Base-by-base conservation (phyloP, 352 stramenopile genomes). In the Pythium utonaiense region DNA sequence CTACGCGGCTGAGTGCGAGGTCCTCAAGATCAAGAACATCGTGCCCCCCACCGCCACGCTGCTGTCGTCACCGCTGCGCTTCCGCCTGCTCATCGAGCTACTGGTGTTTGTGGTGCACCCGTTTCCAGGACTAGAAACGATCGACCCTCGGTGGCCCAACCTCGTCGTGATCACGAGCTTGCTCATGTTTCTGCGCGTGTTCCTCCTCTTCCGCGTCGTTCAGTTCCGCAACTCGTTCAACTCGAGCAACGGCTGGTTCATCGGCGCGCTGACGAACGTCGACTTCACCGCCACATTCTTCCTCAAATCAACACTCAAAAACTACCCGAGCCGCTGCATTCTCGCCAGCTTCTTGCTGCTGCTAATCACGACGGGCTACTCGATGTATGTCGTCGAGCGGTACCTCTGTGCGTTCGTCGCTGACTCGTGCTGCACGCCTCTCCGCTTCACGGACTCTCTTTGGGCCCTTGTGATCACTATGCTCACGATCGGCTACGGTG, bases 21-120 rank as follows among this genome's bases (percentile, higher is more conserved):
- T 89, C 38, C 82, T 89, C 70, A 92, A 89, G 69, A 75, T 89
- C 62, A 90, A 89, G 55, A 91, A 91, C 58, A 86, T 91, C 48
- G 71, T 89, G 61, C 78, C 82, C 7, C 80, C 80, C 19, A 84
- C 81, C 30, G 78, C 78, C 17, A 88, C 78, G 44, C 60, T 90
- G 31, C 60, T 89, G 27, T 74, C 70, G 27, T 91, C 82, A 40
- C 80, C 79, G 16, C 55, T 89, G 54, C 77, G 79, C 16, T 60
- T 50, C 6, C 55, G 41, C 2, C 61, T 91, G 14, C 24, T 91
- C 3, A 8, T 86, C 22, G 79, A 91, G 64, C 65, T 85, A 44
- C 30, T 61, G 3, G 24, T 89, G 16, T 69, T 91, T 10, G 67
- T 60, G 27, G 53, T 91, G n/a, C 79, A 91, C 33, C 80, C 82